Percentiles rank a stretch among this genome's conserved stretches.
phyloP scores from a whole-genome alignment of 805 yeast genomes.

The Saitoella complicata region DNA sequence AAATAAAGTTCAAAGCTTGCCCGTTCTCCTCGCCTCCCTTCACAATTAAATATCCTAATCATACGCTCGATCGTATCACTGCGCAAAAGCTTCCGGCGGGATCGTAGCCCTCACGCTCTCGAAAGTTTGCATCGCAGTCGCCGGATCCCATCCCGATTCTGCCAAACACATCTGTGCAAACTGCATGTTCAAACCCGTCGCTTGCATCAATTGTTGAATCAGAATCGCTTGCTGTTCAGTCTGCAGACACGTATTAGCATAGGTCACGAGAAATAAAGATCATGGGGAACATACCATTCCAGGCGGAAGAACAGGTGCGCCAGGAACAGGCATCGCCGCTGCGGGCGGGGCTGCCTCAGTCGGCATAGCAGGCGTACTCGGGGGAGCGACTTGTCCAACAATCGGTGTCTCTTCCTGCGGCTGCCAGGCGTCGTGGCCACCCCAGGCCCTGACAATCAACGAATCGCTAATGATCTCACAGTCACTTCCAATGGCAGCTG shows the following conservation, averaged over 20 bases:
- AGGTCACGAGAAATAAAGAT: too few relatives aligned
- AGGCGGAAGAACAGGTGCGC: too few relatives aligned
- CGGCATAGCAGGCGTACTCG: background rate
- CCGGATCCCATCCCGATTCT: background rate
- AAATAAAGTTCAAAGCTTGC: too few relatives aligned
- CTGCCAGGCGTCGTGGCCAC: constrained; percentile 42
- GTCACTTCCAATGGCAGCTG: constrained; percentile 25
- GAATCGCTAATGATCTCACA: constrained; percentile 73
- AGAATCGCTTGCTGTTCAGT: background rate
- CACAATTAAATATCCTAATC: too few relatives aligned
- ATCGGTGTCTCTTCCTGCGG: background rate
- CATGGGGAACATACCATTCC: too few relatives aligned
- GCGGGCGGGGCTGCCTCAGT: background rate
- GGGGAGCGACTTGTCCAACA: background rate
- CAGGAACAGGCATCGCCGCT: background rate
- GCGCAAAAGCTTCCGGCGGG: constrained; percentile 3
- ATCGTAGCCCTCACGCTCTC: background rate
- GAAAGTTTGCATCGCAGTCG: background rate
- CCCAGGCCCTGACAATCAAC: constrained; percentile 46
- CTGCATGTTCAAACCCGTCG: background rate
- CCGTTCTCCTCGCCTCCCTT: too few relatives aligned
- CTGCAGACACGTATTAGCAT: background rate
- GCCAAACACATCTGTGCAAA: constrained; percentile 1
- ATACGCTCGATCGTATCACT: background rate
- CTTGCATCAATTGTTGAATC: background rate